Percentiles rank a stretch among this genome's conserved stretches.
These are phyloP conservation scores for Breviolum minutum DNA, from an alignment of 73 alveolate species.

Conservation along the genomic window DNA sequence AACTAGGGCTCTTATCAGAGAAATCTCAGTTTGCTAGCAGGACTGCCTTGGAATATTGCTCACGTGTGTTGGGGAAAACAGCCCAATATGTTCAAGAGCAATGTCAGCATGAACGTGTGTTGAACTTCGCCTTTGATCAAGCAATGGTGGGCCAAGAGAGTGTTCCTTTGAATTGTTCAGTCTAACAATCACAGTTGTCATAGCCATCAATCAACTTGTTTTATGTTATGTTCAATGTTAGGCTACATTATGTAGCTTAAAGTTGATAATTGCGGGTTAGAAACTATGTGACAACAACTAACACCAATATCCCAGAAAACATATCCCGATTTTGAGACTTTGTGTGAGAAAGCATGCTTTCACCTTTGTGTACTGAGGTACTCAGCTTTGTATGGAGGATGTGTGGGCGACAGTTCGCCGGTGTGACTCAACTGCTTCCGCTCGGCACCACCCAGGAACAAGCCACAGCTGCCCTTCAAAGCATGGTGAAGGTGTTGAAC, in stretches of 20 bases:
- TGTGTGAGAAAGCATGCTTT: no score
- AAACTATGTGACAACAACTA: neutral
- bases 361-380: neutral
- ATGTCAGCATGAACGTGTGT: no score
- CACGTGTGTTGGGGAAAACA: neutral
- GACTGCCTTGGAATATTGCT: neutral
- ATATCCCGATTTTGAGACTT: no score
- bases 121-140: conserved; percentile 8
- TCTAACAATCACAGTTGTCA: neutral
- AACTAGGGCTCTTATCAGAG: neutral
- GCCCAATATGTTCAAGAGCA: neutral
- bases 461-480: neutral
- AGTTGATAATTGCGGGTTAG: no score
- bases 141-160: neutral
- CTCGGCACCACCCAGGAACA: neutral
- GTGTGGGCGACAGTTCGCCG: neutral
- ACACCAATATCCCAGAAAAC: neutral
- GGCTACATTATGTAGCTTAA: no score
- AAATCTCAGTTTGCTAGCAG: neutral
- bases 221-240: neutral
- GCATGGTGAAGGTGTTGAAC: neutral
- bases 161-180: neutral
- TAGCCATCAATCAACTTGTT: neutral
- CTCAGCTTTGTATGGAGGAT: neutral
- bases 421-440: neutral